A percentile compares a stretch with the other conserved stretches of the same genome.
Evolutionary conservation across 257 asterid genomes (phyloP).

Genomic region (Nicotiana otophora): DNA sequence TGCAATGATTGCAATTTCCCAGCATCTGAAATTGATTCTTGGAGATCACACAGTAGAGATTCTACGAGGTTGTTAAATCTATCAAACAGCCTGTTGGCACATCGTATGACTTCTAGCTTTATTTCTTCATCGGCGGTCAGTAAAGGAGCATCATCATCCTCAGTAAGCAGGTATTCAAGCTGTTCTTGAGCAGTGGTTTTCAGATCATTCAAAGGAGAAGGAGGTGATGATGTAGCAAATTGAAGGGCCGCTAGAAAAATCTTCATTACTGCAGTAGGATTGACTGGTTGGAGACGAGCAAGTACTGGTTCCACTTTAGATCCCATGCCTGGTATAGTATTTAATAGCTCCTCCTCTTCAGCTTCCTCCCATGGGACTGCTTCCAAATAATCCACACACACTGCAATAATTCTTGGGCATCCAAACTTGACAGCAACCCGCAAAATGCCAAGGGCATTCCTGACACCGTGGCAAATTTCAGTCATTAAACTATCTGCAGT

Average conservation of each 20-base stretch:
- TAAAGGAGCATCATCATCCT: slow-evolving; percentile 84
- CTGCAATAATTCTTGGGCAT: slow-evolving; percentile 60
- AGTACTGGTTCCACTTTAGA: slow-evolving; percentile 52
- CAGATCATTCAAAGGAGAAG: slow-evolving; percentile 44
- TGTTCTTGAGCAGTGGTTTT: slow-evolving; percentile 83
- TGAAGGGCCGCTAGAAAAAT: slow-evolving; percentile 58
- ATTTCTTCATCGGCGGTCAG: slow-evolving; percentile 45
- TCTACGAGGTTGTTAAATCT: slow-evolving; percentile 45
- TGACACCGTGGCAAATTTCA: slow-evolving; percentile 50
- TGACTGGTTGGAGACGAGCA: slow-evolving; percentile 79
- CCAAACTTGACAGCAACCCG: slow-evolving; percentile 60
- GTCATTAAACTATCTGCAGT: slow-evolving; percentile 27
- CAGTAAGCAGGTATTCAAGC: slow-evolving; percentile 82
- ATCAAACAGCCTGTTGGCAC: slow-evolving; percentile 33
- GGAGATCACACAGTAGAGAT: slow-evolving; percentile 34
- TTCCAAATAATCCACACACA: slow-evolving; percentile 75
- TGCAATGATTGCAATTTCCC: slow-evolving; percentile 33
- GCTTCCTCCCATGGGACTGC: slow-evolving; percentile 96
- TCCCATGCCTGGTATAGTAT: slow-evolving; percentile 66
- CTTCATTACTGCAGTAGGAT: slow-evolving; percentile 36
- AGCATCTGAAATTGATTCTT: slow-evolving; percentile 28
- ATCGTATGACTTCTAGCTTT: slow-evolving; percentile 44
- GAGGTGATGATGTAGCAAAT: slow-evolving; percentile 71
- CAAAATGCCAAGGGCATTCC: slow-evolving; percentile 65
- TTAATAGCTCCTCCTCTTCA: slow-evolving; percentile 85